phyloP scores from a whole-genome alignment of 2,329 filamentous ascomycete genomes.

The Phoma sp. region DNA sequence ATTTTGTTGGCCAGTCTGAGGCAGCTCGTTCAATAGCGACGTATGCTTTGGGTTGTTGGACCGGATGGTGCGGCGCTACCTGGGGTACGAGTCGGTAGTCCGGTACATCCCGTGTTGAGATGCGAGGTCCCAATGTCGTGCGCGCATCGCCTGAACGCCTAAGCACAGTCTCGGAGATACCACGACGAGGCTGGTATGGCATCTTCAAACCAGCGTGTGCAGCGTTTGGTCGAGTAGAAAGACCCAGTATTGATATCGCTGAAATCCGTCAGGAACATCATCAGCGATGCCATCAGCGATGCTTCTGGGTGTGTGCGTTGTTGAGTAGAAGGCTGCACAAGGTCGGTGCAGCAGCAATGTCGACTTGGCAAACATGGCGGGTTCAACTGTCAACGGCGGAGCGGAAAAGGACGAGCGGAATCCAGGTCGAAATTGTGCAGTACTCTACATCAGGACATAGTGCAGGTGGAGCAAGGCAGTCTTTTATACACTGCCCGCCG shows the following conservation, averaged over 20 bases:
- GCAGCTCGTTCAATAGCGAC: slow-evolving; percentile 13
- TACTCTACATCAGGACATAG: background rate
- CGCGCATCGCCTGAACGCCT: slow-evolving; percentile 10
- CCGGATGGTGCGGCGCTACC: slow-evolving; percentile 14
- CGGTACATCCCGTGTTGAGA: slow-evolving; percentile 18
- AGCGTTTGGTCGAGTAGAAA: slow-evolving; percentile 7
- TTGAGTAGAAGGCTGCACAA: background rate
- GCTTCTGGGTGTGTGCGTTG: background rate
- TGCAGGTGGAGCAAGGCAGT: slow-evolving; percentile 3
- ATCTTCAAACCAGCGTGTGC: slow-evolving; percentile 4
- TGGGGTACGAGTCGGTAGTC: slow-evolving; percentile 4
- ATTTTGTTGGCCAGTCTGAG: slow-evolving; percentile 17
- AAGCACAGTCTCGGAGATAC: slow-evolving; percentile 8
- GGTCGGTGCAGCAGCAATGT: background rate
- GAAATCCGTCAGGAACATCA: background rate
- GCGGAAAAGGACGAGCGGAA: slow-evolving; percentile 14
- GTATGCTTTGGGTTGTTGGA: slow-evolving; percentile 11
- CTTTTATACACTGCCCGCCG: slow-evolving; percentile 26
- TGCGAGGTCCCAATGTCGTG: slow-evolving; percentile 13
- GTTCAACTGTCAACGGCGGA: slow-evolving; percentile 3
- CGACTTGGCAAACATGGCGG: slow-evolving; percentile 6
- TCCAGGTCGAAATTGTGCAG: background rate
- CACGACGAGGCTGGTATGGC: background rate
- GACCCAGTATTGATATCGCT: slow-evolving; percentile 2
- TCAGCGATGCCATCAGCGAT: background rate